Conservation (phyloP, 2,329 filamentous ascomycete genomes). For the Aspergillus puulaauensis region DNA sequence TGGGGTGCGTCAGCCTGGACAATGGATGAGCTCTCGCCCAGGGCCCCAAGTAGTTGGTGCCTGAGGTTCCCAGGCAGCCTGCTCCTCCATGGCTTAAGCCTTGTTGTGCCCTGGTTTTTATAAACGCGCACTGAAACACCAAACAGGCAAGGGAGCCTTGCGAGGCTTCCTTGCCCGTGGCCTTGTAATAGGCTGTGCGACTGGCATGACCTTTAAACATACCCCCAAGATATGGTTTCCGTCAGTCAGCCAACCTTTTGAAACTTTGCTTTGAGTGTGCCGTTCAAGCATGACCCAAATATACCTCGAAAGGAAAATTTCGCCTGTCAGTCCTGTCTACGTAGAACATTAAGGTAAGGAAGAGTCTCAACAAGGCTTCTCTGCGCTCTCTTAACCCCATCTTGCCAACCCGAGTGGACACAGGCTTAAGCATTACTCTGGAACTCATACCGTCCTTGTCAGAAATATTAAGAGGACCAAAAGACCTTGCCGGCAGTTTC, state of each 20-base stretch:
- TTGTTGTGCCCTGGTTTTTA: conserved; percentile 5
- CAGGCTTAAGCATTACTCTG: not conserved
- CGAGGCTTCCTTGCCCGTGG: conserved; percentile 1
- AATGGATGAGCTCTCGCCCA: not conserved
- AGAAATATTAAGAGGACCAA: too few relatives aligned
- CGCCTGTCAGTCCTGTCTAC: not conserved
- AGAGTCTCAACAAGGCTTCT: not conserved
- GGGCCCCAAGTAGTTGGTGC: not conserved
- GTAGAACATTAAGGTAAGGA: not conserved
- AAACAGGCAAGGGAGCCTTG: not conserved
- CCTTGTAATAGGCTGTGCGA: not conserved
- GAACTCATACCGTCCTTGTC: not conserved
- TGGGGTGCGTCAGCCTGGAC: conserved; percentile 3
- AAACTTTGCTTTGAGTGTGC: not conserved
- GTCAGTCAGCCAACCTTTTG: not conserved
- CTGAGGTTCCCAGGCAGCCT: not conserved
- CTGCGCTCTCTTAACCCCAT: not conserved
- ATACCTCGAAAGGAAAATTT: not conserved
- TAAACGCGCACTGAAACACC: conserved; percentile 7
- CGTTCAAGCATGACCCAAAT: not conserved
- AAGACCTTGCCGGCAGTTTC: not conserved
- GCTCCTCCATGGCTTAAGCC: conserved; percentile 7
- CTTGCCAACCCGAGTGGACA: not conserved
- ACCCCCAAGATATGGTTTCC: not conserved
- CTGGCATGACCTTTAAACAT: not conserved